Evolutionary conservation across 768 basidiomycete genomes (phyloP).

Genomic region (Suillus discolor): DNA sequence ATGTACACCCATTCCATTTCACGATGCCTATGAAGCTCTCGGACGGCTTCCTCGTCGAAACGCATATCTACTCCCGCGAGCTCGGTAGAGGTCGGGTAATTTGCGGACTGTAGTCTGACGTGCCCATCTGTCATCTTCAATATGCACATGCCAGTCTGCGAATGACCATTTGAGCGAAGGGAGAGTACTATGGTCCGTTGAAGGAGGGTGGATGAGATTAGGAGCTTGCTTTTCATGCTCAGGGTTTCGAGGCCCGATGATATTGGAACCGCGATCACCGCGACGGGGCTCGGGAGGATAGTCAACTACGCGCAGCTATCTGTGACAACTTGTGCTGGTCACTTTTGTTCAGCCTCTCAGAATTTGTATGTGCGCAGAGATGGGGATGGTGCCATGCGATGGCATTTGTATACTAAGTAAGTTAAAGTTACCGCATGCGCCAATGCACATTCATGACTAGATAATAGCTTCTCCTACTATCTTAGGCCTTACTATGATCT

Average conservation of each 20-base stretch:
- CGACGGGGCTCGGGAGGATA: conserved; percentile 39
- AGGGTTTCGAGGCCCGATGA: conserved; percentile 55
- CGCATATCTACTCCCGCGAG: conserved; percentile 36
- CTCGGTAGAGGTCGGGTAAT: conserved; percentile 13
- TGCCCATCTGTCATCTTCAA: conserved; percentile 58
- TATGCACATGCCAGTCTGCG: conserved; percentile 51
- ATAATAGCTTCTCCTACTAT: neutral
- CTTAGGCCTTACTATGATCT: neutral
- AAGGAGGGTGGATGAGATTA: conserved; percentile 48
- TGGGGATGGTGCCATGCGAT: neutral
- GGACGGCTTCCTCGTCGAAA: conserved; percentile 34
- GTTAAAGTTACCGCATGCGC: neutral
- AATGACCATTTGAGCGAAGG: conserved; percentile 52
- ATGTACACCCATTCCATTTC: conserved; percentile 36
- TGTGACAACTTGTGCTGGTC: conserved; percentile 11
- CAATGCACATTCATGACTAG: neutral
- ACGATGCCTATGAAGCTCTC: conserved; percentile 38
- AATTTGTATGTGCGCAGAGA: neutral
- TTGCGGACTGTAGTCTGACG: conserved; percentile 49
- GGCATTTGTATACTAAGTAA: neutral
- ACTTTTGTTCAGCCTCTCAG: conserved; percentile 23
- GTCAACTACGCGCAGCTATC: conserved; percentile 2
- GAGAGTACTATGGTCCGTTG: conserved; percentile 49
- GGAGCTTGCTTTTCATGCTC: conserved; percentile 54
- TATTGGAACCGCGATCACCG: conserved; percentile 40